Evolutionary conservation across 179 eudicot genomes (phyloP), one percentile per base, ranked within the genome.

Genomic region (Drosera spatulata): DNA sequence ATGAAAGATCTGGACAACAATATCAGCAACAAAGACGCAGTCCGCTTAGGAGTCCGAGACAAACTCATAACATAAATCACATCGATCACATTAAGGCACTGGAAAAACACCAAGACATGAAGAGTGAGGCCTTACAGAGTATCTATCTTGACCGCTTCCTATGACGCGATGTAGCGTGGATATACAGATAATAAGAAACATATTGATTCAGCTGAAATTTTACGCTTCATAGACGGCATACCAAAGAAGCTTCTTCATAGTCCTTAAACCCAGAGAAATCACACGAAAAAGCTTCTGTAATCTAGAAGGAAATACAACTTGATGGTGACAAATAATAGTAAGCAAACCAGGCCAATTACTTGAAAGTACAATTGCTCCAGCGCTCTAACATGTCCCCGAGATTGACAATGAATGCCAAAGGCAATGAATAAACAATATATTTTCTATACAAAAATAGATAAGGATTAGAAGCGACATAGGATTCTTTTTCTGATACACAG

Each of bases 341-440:
- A 55, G 22, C 59, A 3, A 33, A 44, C 43, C 42, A 38, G 39
- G 73, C 53, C 61, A 60, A 74, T 66, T 79, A 91, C 97, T 87
- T 88, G 82, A 91, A 91, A 74, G 78, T 73, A 71, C 88, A 71
- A 65, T 91, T 91, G 85, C 98, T 88, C 96, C 96, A 91, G 52
- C 89, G 95, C 82, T 91, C 98, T 59, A 91, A 78, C 96, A 91
- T 80, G 75, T 91, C 98, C 69, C 86, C 98, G 46, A 88, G 73
- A 74, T 91, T 91, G 68, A 91, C 96, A 63, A 91, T 68, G 69
- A 91, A 91, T 43, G 95, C 91, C 75, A 51, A 61, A 42, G 37
- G 51, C 58, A 54, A 68, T 9, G 66, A 51, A 51, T 37, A 60
- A 60, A 52, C 22, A 54, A 58, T 59, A 22, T 70, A 59, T 6